phyloP scores from a whole-genome alignment of 2,329 filamentous ascomycete species.

The Trichophyton benhamiae region DNA sequence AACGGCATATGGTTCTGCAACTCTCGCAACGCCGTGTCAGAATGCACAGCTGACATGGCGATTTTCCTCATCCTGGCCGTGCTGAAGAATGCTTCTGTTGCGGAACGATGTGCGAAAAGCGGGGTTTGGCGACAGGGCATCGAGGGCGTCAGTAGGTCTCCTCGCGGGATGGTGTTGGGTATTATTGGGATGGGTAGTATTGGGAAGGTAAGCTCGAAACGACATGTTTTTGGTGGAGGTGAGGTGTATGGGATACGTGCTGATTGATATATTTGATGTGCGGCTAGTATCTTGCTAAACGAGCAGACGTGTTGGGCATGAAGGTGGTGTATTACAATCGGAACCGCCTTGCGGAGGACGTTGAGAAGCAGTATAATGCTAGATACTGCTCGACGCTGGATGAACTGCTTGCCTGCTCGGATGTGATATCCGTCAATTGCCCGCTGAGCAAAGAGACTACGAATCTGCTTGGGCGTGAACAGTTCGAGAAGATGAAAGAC shows the following conservation, averaged over 20 bases:
- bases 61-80: slow-evolving; percentile 38
- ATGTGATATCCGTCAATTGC: slow-evolving; percentile 39
- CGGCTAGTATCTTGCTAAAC: slow-evolving; percentile 26
- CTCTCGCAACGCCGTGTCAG: slow-evolving; percentile 40
- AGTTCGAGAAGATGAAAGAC: slow-evolving; percentile 39
- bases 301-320: slow-evolving; percentile 34
- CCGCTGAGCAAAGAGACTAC: slow-evolving; percentile 34
- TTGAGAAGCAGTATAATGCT: slow-evolving; percentile 26
- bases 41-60: slow-evolving; percentile 43
- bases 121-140: slow-evolving; percentile 30
- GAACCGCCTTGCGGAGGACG: slow-evolving; percentile 21
- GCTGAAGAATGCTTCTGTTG: slow-evolving; percentile 35
- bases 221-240: no score
- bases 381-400: slow-evolving; percentile 29
- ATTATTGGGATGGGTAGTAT: slow-evolving; percentile 41
- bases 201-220: slow-evolving; percentile 24
- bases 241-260: neutral
- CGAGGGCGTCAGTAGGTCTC: slow-evolving; percentile 30
- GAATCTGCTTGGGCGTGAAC: slow-evolving; percentile 27
- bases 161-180: slow-evolving; percentile 34
- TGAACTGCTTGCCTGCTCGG: slow-evolving; percentile 30
- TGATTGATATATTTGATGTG: neutral
- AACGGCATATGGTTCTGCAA: slow-evolving; percentile 44
- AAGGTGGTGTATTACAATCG: slow-evolving; percentile 36
- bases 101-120: slow-evolving; percentile 26